Base-by-base conservation (phyloP, 2,329 filamentous ascomycete genomes). In the Macrophomina tecta region DNA sequence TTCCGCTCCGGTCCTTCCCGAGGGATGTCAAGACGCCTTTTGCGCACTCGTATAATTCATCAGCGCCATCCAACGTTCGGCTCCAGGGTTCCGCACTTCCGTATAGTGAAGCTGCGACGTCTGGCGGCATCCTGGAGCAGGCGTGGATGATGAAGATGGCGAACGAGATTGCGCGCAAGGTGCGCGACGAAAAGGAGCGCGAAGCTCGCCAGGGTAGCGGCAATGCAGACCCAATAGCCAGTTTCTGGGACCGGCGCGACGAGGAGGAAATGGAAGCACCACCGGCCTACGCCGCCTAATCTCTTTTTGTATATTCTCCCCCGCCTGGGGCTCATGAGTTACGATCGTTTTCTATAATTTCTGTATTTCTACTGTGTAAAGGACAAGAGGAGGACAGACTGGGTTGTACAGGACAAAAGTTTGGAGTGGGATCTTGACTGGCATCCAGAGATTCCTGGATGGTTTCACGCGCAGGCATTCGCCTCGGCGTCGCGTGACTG, bases 101-200 rank as follows among this genome's bases (percentile, higher is more conserved):
- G 66, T 48, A 60, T 52, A 40, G 38, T 23, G 45, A 67, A 48
- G 40, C 56, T 14, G 69, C 72, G 9, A 67, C 71, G 45, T 74
- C 74, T 16, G 81, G 83, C 14, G 83, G 83, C 18, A 91, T 93
- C 58, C 82, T 92, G 32, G 91, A 93, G 76, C 90, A 93, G 77
- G 92, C 91, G 2, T 95, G 92, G 91, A 91, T 95, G 80, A 89
- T 90, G 82, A 95, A 97, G 82, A 95, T 99, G 87, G 94, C 94
- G 5, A 90, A 90, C 70, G 95, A 98, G 78, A 94, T 98, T 73
- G 93, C 93, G 42, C 85, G 89, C 61, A 90, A 92, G 66, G 93
- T 97, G 70, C 92, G 94, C 71, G 92, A 97, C 72, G 92, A 97
- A 80, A 95, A 97, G 80, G 80, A 77, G 6, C 73, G 74, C 48